Evolutionary conservation across 2,329 filamentous ascomycete genomes (phyloP), one percentile per base, ranked within the genome.

Genomic region (Pseudonectria buxi): DNA sequence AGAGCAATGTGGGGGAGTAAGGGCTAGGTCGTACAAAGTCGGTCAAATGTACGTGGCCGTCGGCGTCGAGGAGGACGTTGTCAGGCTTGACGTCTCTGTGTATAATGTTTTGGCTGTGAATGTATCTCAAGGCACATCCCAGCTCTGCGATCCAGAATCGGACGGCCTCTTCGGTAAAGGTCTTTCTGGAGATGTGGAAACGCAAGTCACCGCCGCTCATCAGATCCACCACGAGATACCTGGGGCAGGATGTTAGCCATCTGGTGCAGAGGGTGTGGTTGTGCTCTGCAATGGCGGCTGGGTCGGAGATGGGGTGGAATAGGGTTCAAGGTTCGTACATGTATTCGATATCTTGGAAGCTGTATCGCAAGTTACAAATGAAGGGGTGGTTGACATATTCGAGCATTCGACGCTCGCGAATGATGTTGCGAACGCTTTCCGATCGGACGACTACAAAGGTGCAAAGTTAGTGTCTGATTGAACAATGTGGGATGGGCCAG

Each of bases 261-360:
- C 7, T n/a, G 14, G 30, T 25, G 11, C 18, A n/a, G n/a, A n/a
- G n/a, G n/a, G n/a, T n/a, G n/a, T n/a, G n/a, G 26, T 25, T 14
- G 13, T 16, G 16, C 22, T 22, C 12, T 26, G 13, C 10, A 18
- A 24, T 30, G 24, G 30, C 24, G 18, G 7, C 13, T 10, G 10
- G n/a, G 28, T n/a, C n/a, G n/a, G n/a, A 14, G 14, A 30, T 3
- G 16, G 15, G 13, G 14, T n/a, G 24, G 16, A n/a, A n/a, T n/a
- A n/a, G 16, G 33, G 40, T 62, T 22, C 18, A 10, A 24, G 37
- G 18, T 24, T 30, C 85, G 56, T 72, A 95, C 87, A 98, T 83
- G 65, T 98, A 98, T 63, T 98, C 92, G 53, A 96, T 88, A 63
- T 98, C 92, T 65, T 98, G 92, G 59, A 98, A 98, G 65, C 89